These are phyloP conservation scores for Calonectria pauciramosa DNA, from an alignment of 2,329 filamentous ascomycete genomes.

Conservation along the genomic window DNA sequence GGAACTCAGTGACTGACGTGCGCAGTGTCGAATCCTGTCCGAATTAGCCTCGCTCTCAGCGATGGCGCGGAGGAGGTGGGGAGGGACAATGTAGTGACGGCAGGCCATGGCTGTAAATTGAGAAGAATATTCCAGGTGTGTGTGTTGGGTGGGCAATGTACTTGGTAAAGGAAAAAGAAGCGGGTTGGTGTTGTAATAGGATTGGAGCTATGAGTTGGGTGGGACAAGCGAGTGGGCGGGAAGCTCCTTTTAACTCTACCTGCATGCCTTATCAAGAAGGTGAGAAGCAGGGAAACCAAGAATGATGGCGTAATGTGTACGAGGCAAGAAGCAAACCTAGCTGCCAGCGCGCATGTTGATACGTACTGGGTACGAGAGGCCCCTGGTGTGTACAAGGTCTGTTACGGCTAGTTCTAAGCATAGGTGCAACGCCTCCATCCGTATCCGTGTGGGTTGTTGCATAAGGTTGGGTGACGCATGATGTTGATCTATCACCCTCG, in stretches of 20 bases:
- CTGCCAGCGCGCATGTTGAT: not conserved
- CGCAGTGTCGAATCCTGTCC: conserved; percentile 52
- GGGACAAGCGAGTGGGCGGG: not conserved
- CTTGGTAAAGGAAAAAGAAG: not conserved
- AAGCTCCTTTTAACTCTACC: conserved; percentile 10
- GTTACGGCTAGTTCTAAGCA: not conserved
- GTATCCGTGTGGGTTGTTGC: conserved; percentile 15
- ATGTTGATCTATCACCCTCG: conserved; percentile 13
- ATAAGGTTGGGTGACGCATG: conserved; percentile 23
- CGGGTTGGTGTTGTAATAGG: not conserved
- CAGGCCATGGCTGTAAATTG: conserved; percentile 29
- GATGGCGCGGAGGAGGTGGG: conserved; percentile 60
- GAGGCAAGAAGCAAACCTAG: conserved; percentile 20
- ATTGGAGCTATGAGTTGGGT: not conserved
- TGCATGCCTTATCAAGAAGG: not conserved
- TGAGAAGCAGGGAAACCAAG: conserved; percentile 6
- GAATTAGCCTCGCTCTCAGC: conserved; percentile 55
- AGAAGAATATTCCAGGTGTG: not conserved
- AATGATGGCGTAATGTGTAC: conserved; percentile 13
- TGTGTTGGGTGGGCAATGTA: not conserved
- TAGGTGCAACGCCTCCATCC: not conserved
- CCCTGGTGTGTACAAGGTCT: not conserved
- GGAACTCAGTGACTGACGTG: conserved; percentile 51
- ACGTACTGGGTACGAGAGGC: not conserved
- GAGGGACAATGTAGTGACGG: conserved; percentile 60